phyloP scores from a whole-genome alignment of 78 protist species.

The Dictyostelium discoideum region dicty_2.7 NC_007089.4:5401001-5401500 shows the following conservation, averaged over 20 bases:
- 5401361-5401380: background rate
- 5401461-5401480: constrained; percentile 11
- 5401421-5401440: constrained; percentile 7
- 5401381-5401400: constrained; percentile 24
- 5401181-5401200: constrained; percentile 92
- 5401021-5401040: constrained; percentile 59
- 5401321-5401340: background rate
- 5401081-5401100: constrained; percentile 50
- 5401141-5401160: constrained; percentile 84
- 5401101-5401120: constrained; percentile 16
- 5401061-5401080: constrained; percentile 2
- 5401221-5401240: constrained; percentile 35
- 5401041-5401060: constrained; percentile 24
- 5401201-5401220: constrained; percentile 9
- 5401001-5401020: background rate
- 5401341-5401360: background rate
- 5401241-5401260: constrained; percentile 32
- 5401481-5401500: background rate
- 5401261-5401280: constrained; percentile 52
- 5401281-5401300: constrained; percentile 40
- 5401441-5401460: background rate
- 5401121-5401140: constrained; percentile 44
- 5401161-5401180: constrained; percentile 87
- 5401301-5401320: background rate
- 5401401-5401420: constrained; percentile 38